These are phyloP conservation scores for Daucus carota DNA, from an alignment of 129 eudicot species.

Conservation along the genomic window DNA sequence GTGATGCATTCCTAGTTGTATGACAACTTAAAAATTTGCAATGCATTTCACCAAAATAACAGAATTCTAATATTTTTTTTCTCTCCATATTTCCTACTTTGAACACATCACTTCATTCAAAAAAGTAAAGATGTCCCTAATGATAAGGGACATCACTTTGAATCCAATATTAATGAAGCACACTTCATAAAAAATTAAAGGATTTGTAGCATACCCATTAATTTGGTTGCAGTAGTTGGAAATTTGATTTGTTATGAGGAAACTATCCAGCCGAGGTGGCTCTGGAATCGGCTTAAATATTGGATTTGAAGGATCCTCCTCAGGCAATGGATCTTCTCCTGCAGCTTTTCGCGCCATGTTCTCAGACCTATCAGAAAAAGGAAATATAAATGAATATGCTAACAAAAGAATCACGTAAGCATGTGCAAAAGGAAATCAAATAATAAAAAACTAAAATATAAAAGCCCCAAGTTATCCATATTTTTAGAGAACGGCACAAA, in stretches of 20 bases:
- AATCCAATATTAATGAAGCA: no score
- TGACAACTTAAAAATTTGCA: no score
- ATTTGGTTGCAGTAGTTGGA: slow-evolving; percentile 96
- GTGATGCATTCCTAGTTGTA: not conserved
- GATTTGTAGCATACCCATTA: slow-evolving; percentile 50
- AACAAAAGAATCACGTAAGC: not conserved
- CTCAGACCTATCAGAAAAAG: slow-evolving; percentile 60
- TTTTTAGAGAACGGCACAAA: not conserved
- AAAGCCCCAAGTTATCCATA: not conserved
- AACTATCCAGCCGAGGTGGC: slow-evolving; percentile 91
- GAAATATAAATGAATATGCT: not conserved
- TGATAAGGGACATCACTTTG: no score
- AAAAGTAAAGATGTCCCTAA: not conserved
- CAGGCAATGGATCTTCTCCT: slow-evolving; percentile 95
- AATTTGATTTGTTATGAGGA: slow-evolving; percentile 85
- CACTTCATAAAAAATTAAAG: no score
- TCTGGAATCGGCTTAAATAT: slow-evolving; percentile 83
- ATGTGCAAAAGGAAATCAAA: not conserved
- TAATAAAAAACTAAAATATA: not conserved
- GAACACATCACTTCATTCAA: not conserved
- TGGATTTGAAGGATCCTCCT: slow-evolving; percentile 92
- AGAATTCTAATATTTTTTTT: not conserved
- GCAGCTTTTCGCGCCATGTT: slow-evolving; percentile 85
- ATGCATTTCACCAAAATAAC: not conserved
- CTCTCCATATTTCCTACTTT: not conserved